Conservation (phyloP, 805 yeast species). For the Torulaspora quercuum region DNA sequence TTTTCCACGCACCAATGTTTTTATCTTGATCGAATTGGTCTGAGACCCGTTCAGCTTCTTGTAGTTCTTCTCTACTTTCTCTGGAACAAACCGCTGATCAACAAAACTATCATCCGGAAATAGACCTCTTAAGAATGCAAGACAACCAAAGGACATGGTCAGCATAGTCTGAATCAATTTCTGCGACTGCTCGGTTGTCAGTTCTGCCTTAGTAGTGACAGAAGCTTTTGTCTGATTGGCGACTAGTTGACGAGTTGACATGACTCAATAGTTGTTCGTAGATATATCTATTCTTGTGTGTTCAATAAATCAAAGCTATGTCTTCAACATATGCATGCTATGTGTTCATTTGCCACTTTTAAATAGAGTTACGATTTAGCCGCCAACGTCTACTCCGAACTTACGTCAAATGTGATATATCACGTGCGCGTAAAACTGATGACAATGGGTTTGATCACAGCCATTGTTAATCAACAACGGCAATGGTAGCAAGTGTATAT, state of each 20-base stretch:
- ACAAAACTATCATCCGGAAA: slow-evolving; percentile 54
- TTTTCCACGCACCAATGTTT: slow-evolving; percentile 46
- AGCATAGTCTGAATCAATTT: slow-evolving; percentile 48
- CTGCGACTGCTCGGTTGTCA: slow-evolving; percentile 42
- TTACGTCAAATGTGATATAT: too few relatives aligned
- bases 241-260: slow-evolving; percentile 17
- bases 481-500: too few relatives aligned
- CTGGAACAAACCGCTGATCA: slow-evolving; percentile 46
- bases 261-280: too few relatives aligned
- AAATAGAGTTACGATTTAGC: slow-evolving; percentile 3
- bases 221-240: slow-evolving; percentile 14
- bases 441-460: too few relatives aligned
- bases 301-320: too few relatives aligned
- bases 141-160: slow-evolving; percentile 53
- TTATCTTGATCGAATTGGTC: slow-evolving; percentile 43
- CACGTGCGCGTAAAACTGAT: too few relatives aligned
- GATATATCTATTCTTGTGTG: too few relatives aligned
- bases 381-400: slow-evolving; percentile 1
- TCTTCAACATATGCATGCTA: too few relatives aligned
- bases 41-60: slow-evolving; percentile 24
- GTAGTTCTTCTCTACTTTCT: slow-evolving; percentile 32
- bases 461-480: too few relatives aligned
- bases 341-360: background rate
- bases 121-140: slow-evolving; percentile 54
- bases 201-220: slow-evolving; percentile 22